These are phyloP conservation scores for Hippophae tibetana DNA, from an alignment of 306 rosid species.

Conservation along the genomic window DNA sequence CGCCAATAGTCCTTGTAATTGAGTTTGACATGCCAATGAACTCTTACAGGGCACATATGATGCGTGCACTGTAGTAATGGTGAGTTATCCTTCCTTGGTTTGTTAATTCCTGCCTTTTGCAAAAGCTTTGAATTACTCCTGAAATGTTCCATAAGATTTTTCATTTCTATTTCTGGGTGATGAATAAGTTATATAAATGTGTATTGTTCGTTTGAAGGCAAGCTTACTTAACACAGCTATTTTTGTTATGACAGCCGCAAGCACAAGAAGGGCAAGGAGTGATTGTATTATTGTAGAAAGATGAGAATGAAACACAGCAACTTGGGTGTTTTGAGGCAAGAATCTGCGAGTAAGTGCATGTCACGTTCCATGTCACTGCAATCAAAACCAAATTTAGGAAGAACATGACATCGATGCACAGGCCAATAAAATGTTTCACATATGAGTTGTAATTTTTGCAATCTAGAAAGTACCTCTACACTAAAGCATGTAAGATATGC, in stretches of 20 bases:
- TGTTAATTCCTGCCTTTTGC: constrained; percentile 35
- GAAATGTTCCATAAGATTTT: background rate
- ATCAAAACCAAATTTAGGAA: background rate
- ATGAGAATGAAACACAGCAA: constrained; percentile 86
- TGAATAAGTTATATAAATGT: background rate
- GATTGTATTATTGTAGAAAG: constrained; percentile 76
- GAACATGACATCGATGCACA: background rate
- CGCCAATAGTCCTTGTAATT: constrained; percentile 83
- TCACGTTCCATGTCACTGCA: constrained; percentile 97
- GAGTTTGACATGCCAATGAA: constrained; percentile 83
- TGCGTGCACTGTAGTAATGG: constrained; percentile 86
- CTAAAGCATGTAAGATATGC: too few relatives aligned
- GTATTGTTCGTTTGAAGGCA: constrained; percentile 1
- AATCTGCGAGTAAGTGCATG: constrained; percentile 87
- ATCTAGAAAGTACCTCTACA: too few relatives aligned
- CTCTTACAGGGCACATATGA: constrained; percentile 71
- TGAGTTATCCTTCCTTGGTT: constrained; percentile 44
- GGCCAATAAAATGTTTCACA: background rate
- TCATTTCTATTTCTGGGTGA: background rate
- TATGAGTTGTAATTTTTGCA: too few relatives aligned
- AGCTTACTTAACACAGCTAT: constrained; percentile 63
- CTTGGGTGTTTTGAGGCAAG: constrained; percentile 83
- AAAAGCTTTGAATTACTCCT: constrained; percentile 55
- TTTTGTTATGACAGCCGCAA: constrained; percentile 77
- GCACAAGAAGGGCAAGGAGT: constrained; percentile 77